Evolutionary conservation across 108 stramenopile genomes (phyloP).

Genomic region (Nannochloropsis salina): DNA sequence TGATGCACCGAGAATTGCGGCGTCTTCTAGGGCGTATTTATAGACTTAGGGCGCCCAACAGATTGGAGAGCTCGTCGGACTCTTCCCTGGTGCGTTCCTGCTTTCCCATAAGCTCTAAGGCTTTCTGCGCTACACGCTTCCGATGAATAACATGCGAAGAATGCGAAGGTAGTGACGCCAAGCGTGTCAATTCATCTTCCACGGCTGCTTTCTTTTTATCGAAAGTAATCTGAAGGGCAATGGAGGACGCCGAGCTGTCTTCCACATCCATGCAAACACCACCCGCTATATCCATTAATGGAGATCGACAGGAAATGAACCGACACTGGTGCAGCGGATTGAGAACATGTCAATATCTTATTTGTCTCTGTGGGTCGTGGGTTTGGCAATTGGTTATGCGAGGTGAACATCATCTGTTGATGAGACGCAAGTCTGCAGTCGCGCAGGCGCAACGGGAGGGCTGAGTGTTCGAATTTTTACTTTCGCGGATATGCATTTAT

Average conservation of each 20-base stretch:
- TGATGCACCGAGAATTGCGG: too few species aligned
- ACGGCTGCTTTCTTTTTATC: neutral
- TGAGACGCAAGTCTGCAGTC: too few species aligned
- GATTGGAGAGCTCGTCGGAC: neutral
- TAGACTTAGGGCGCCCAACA: neutral
- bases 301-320: too few species aligned
- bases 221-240: neutral
- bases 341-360: too few species aligned
- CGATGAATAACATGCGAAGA: constrained; percentile 17
- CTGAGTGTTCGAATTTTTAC: too few species aligned
- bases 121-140: constrained; percentile 6
- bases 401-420: too few species aligned
- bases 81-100: neutral
- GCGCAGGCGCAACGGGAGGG: too few species aligned
- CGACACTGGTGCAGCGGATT: too few species aligned
- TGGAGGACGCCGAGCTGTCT: neutral
- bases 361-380: too few species aligned
- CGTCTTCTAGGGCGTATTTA: neutral
- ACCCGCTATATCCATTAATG: neutral
- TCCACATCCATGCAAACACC: neutral
- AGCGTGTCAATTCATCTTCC: neutral
- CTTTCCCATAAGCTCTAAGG: neutral
- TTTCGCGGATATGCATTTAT: too few species aligned
- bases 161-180: neutral
- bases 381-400: too few species aligned